Evolutionary conservation across 495 filamentous ascomycete genomes (phyloP), one percentile per base, ranked within the genome.

Genomic region (Corynascus novoguineensis): DNA sequence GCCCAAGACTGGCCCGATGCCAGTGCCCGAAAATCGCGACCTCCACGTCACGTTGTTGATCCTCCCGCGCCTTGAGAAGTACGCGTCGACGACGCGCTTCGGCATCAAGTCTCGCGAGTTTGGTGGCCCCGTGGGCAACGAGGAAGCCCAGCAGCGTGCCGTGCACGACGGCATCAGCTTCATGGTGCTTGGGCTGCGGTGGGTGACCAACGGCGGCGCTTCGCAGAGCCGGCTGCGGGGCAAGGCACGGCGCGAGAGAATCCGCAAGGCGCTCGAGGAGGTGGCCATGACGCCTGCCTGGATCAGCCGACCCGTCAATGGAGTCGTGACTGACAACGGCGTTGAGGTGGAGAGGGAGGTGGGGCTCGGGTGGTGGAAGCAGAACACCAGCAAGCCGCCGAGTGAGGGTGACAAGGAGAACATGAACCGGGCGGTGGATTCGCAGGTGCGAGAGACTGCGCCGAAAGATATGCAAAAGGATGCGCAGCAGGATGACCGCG

Each of bases 101-200:
- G 93, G 90, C 0, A 77, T 98, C 54, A 84, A 81, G 65, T 92
- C 87, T 52, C 83, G 92, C 3, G 76, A 83, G 45, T 97, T 89
- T 78, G 80, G 76, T 8, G 77, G 73, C 7, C 71, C 73, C 3
- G 63, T 75, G 28, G 60, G 31, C 37, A 59, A 15, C 37, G 65
- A 48, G n/a, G 61, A 64, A 25, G 10, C 51, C 6, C 57, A 67
- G 59, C 22, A 60, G 44, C 71, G 64, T n/a, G 66, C 71, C 24
- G 57, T 68, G 9, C 92, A 97, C 62, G 90, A 96, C 56, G 93
- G 93, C 1, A 81, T 95, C 74, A 96, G 90, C 64, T 97, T 89
- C 73, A 89, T 84, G 73, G 81, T 98, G 19, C 73, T 81, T 41
- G 79, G 83, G 27, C 75, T 96, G 15, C 81, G 88, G 27, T 97